Evolutionary conservation across 345 rosid genomes (phyloP).

Genomic region (Populus alba): DNA sequence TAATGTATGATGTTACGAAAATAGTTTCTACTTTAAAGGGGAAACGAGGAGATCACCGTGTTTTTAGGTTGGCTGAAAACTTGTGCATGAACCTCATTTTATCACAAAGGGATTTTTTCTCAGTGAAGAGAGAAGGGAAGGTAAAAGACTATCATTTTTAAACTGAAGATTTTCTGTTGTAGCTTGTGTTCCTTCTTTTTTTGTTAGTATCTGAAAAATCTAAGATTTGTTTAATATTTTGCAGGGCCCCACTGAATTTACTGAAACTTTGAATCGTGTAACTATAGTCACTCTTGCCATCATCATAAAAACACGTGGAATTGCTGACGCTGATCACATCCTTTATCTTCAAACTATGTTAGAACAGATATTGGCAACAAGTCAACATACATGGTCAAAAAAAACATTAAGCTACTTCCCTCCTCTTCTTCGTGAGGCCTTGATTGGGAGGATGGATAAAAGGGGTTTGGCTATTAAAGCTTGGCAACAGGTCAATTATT

Average conservation of each 20-base stretch:
- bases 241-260: constrained; percentile 97
- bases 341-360: constrained; percentile 83
- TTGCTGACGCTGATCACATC: constrained; percentile 94
- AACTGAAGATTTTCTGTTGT: constrained; percentile 13
- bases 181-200: background rate
- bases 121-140: constrained; percentile 93
- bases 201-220: constrained; percentile 14
- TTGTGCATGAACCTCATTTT: constrained; percentile 89
- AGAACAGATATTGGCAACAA: constrained; percentile 83
- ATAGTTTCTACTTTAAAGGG: constrained; percentile 86
- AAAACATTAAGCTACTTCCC: constrained; percentile 85
- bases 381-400: constrained; percentile 96
- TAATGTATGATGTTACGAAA: constrained; percentile 95
- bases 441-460: constrained; percentile 65
- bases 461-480: constrained; percentile 65
- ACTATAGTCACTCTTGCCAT: constrained; percentile 88
- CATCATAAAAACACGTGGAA: constrained; percentile 92
- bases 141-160: constrained; percentile 30
- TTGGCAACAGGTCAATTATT: constrained; percentile 71
- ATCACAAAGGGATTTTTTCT: constrained; percentile 85
- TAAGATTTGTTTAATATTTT: constrained; percentile 22
- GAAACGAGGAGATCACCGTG: constrained; percentile 97
- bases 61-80: constrained; percentile 89
- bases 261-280: constrained; percentile 89
- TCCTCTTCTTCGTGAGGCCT: constrained; percentile 67